These are phyloP conservation scores for Umbellularia californica DNA, from an alignment of 164 flowering plant species.

Conservation along the genomic window DNA sequence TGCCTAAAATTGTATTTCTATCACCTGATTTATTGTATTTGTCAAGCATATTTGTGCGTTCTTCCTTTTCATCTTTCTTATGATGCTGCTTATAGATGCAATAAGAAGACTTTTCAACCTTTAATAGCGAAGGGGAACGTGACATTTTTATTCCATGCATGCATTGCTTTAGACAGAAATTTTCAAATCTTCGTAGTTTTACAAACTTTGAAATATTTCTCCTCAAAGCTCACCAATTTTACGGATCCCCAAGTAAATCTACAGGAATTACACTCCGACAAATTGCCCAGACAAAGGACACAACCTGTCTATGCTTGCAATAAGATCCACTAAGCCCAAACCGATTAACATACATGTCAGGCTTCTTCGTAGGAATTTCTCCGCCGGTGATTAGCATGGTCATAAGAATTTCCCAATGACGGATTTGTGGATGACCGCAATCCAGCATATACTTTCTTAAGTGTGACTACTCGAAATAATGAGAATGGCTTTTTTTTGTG, in stretches of 20 bases:
- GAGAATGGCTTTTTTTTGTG: background rate
- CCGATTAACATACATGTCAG: conserved; percentile 10
- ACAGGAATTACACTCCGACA: conserved; percentile 75
- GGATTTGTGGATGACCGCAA: conserved; percentile 1
- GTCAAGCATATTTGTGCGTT: conserved; percentile 1
- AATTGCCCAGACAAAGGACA: conserved; percentile 84
- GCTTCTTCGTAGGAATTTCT: conserved; percentile 4
- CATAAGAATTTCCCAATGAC: background rate
- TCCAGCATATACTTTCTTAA: conserved; percentile 1
- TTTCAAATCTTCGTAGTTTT: conserved; percentile 64
- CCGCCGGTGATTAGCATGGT: background rate
- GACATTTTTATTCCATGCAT: conserved; percentile 56
- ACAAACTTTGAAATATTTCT: conserved; percentile 71
- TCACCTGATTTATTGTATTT: conserved; percentile 11
- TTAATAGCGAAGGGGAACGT: conserved; percentile 37
- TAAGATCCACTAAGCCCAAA: conserved; percentile 25
- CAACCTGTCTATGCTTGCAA: conserved; percentile 62
- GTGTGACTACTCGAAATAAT: conserved; percentile 3
- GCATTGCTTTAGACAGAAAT: conserved; percentile 63
- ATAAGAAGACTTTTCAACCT: conserved; percentile 20
- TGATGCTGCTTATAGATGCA: conserved; percentile 8
- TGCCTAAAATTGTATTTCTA: conserved; percentile 22
- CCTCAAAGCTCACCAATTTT: conserved; percentile 60
- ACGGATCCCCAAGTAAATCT: conserved; percentile 58
- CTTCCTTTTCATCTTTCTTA: background rate